These are phyloP conservation scores for Claviceps cyperi DNA, from an alignment of 2,329 filamentous ascomycete genomes.

Conservation along the genomic window DNA sequence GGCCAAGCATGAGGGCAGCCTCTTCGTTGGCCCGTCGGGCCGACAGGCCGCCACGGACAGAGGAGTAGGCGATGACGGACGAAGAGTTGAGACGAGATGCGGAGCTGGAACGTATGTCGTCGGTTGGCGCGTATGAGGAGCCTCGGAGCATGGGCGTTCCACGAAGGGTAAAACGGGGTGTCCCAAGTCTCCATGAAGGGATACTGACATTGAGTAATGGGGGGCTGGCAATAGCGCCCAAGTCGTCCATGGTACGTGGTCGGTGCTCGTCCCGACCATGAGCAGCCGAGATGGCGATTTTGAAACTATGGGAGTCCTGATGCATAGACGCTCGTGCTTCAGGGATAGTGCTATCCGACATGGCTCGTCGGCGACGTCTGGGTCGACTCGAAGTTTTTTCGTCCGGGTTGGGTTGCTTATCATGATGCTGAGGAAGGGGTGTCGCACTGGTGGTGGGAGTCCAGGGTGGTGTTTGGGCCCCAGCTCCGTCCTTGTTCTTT, in stretches of 20 bases:
- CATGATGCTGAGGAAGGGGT: constrained; percentile 18
- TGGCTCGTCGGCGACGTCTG: constrained; percentile 42
- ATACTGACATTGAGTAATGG: constrained; percentile 61
- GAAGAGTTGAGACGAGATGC: constrained; percentile 32
- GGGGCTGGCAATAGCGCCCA: constrained; percentile 23
- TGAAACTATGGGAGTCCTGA: constrained; percentile 54
- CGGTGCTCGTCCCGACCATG: constrained; percentile 33
- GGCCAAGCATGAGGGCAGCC: constrained; percentile 17
- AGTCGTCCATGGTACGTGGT: constrained; percentile 48
- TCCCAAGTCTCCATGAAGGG: constrained; percentile 71
- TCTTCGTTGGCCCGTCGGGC: constrained; percentile 23
- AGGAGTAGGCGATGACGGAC: constrained; percentile 13
- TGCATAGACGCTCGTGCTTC: constrained; percentile 41
- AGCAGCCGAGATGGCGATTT: constrained; percentile 65
- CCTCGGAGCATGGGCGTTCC: constrained; percentile 67
- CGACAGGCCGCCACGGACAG: constrained; percentile 12
- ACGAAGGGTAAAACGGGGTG: constrained; percentile 61
- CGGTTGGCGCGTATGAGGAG: constrained; percentile 66
- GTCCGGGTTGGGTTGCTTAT: constrained; percentile 19
- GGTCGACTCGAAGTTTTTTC: constrained; percentile 10
- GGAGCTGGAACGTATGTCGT: constrained; percentile 52
- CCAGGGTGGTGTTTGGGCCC: constrained; percentile 16
- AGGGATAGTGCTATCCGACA: constrained; percentile 65
- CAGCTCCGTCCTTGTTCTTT: background rate
- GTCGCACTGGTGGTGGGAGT: constrained; percentile 26